Evolutionary conservation across 78 protist genomes (phyloP).

Genomic region (Dictyostelium brefeldianum): DNA sequence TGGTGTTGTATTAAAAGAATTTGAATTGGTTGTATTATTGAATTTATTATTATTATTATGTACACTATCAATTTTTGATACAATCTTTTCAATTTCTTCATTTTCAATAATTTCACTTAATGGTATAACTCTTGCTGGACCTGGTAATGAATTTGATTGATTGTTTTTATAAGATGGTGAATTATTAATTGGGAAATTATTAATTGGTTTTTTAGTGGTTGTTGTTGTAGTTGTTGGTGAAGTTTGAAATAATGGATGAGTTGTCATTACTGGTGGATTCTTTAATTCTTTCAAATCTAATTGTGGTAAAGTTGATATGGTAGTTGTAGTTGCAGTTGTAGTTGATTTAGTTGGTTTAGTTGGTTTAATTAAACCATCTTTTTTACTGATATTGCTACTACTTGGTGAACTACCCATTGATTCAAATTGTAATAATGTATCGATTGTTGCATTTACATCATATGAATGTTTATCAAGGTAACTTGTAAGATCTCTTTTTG

Average conservation of each 20-base stretch:
- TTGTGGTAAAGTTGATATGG: too few relatives aligned
- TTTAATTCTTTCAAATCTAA: too few relatives aligned
- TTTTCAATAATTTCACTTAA: too few relatives aligned
- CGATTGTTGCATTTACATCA: not conserved
- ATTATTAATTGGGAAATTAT: not conserved
- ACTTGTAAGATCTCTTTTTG: not conserved
- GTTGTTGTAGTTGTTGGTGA: not conserved
- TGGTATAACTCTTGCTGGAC: too few relatives aligned
- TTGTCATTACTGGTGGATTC: slow-evolving; percentile 11
- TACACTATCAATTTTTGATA: not conserved
- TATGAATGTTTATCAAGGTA: slow-evolving; percentile 3
- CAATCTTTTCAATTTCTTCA: too few relatives aligned
- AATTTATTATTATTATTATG: too few relatives aligned
- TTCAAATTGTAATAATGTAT: not conserved
- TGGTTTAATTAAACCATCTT: not conserved
- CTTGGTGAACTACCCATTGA: not conserved
- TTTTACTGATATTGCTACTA: not conserved
- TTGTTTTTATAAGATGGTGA: not conserved
- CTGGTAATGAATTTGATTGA: too few relatives aligned
- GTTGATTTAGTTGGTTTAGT: not conserved
- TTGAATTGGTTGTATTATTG: not conserved
- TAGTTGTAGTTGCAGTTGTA: too few relatives aligned
- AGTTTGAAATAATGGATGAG: not conserved
- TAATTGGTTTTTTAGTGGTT: not conserved
- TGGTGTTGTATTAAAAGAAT: not conserved